These are phyloP conservation scores for Aspergillus clavatus DNA, from an alignment of 2,329 filamentous ascomycete genomes.

Conservation along the genomic window DNA sequence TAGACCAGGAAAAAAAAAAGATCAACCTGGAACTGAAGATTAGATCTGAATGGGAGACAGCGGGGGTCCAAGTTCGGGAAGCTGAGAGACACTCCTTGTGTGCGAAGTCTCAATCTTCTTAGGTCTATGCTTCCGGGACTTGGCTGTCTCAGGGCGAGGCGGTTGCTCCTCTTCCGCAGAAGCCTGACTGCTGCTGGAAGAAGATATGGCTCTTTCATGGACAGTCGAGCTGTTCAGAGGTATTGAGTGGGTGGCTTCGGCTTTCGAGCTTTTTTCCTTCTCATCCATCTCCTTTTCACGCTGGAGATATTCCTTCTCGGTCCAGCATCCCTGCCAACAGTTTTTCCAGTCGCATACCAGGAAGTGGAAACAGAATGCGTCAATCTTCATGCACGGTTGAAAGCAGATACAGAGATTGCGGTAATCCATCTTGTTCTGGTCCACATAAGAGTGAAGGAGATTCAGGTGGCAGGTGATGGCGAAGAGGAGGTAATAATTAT, in stretches of 20 bases:
- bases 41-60: slow-evolving; percentile 46
- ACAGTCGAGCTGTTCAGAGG: slow-evolving; percentile 16
- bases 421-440: slow-evolving; percentile 98
- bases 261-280: slow-evolving; percentile 26
- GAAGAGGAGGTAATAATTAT: slow-evolving; percentile 96
- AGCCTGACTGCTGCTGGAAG: slow-evolving; percentile 60
- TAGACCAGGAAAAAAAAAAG: neutral
- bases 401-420: slow-evolving; percentile 95
- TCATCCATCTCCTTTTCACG: slow-evolving; percentile 43
- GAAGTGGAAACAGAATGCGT: slow-evolving; percentile 91
- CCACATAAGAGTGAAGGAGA: slow-evolving; percentile 80
- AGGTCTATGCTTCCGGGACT: slow-evolving; percentile 28
- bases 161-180: slow-evolving; percentile 35
- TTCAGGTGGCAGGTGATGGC: slow-evolving; percentile 96
- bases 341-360: slow-evolving; percentile 92
- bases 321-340: slow-evolving; percentile 95
- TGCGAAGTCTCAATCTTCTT: slow-evolving; percentile 34
- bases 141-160: slow-evolving; percentile 28
- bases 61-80: slow-evolving; percentile 46
- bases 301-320: slow-evolving; percentile 73
- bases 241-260: slow-evolving; percentile 19
- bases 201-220: slow-evolving; percentile 59
- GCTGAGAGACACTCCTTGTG: slow-evolving; percentile 37
- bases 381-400: slow-evolving; percentile 94
- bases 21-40: neutral